phyloP scores from a whole-genome alignment of 2,329 filamentous ascomycete species.

The Aschersonia sp. region DNA sequence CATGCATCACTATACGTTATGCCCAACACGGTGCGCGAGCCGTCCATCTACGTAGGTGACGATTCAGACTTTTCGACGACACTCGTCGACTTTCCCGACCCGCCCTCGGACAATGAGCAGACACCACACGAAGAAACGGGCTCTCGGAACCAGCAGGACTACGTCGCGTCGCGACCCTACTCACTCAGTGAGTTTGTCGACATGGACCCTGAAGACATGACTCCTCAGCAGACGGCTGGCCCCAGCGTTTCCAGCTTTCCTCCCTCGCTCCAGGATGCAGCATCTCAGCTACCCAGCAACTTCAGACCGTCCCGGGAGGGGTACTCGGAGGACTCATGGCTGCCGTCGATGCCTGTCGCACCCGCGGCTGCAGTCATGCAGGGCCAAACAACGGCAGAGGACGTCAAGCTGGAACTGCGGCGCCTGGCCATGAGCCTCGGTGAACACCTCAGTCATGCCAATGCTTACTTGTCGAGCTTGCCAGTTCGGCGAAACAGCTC shows the following conservation, averaged over 20 bases:
- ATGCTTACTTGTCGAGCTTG: constrained; percentile 27
- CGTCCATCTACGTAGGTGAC: constrained; percentile 46
- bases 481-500: constrained; percentile 18
- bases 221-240: constrained; percentile 15
- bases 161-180: constrained; percentile 15
- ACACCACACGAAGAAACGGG: constrained; percentile 4
- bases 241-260: constrained; percentile 6
- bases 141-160: constrained; percentile 3
- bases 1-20: constrained; percentile 40
- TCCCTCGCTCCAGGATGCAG: constrained; percentile 5
- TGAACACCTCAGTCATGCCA: constrained; percentile 31
- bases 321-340: constrained; percentile 6
- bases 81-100: constrained; percentile 14
- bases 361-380: constrained; percentile 39
- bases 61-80: constrained; percentile 34
- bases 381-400: constrained; percentile 33
- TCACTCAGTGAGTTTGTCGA: constrained; percentile 25
- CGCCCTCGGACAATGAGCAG: constrained; percentile 5
- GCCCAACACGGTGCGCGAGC: constrained; percentile 29
- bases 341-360: constrained; percentile 26
- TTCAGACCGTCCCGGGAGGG: constrained; percentile 4
- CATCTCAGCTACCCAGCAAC: constrained; percentile 8
- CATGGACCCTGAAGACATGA: constrained; percentile 22
- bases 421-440: constrained; percentile 32
- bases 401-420: constrained; percentile 35